These are phyloP conservation scores for Delphinella strobiligena DNA, from an alignment of 2,329 filamentous ascomycete genomes.

Conservation along the genomic window DNA sequence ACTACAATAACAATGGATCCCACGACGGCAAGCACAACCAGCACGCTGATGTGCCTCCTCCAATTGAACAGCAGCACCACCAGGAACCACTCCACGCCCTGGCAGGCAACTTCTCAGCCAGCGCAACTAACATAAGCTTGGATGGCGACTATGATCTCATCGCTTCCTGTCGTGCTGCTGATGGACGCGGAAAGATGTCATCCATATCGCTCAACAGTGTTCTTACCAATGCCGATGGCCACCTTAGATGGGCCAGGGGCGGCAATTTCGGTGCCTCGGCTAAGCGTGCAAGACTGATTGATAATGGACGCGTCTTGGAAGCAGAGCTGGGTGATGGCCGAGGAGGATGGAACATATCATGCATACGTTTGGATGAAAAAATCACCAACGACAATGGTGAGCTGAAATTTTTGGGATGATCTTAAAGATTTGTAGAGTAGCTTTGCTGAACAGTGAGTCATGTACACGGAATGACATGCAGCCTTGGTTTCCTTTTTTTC, in stretches of 20 bases:
- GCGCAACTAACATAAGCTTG: constrained; percentile 21
- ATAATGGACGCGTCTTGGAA: constrained; percentile 22
- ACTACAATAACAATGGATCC: background rate
- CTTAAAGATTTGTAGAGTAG: too few species aligned
- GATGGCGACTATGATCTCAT: constrained; percentile 25
- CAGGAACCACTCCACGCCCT: constrained; percentile 9
- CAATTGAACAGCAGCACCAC: constrained; percentile 1
- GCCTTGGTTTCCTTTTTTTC: too few species aligned
- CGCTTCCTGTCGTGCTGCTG: constrained; percentile 21
- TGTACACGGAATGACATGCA: too few species aligned
- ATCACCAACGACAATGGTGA: constrained; percentile 27
- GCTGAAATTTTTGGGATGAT: constrained; percentile 17
- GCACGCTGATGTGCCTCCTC: background rate
- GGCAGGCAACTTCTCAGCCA: constrained; percentile 28
- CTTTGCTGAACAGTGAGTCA: too few species aligned
- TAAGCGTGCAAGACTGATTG: constrained; percentile 20
- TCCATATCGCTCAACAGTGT: constrained; percentile 25
- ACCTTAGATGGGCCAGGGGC: constrained; percentile 22
- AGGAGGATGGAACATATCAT: constrained; percentile 21
- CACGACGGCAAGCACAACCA: background rate
- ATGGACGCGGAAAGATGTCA: constrained; percentile 21
- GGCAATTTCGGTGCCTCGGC: constrained; percentile 25
- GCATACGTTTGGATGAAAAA: constrained; percentile 25
- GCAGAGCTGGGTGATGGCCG: constrained; percentile 23
- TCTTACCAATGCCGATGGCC: constrained; percentile 25